Evolutionary conservation across 768 basidiomycete species (phyloP), one percentile per base, ranked within the genome.

Genomic region (Suillus cothurnatus): DNA sequence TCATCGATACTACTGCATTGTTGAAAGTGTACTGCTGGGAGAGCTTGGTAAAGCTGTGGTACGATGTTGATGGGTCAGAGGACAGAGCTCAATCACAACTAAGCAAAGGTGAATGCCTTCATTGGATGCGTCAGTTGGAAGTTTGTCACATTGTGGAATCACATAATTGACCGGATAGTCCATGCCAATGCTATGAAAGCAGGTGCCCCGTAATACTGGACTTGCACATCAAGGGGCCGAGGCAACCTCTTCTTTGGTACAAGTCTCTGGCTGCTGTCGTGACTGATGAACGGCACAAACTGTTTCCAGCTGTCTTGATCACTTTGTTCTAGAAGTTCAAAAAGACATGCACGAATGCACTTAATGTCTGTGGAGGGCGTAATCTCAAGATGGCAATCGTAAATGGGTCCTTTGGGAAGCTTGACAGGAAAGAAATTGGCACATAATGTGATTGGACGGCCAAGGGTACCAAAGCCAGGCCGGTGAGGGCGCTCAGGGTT

Each of bases 341-440:
- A 82, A 56, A 86, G 72, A 14, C 84, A 74, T 11, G 73, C 67
- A 62, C 73, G 77, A 57, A 85, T 75, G 23, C 80, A 75, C 64
- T 73, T 80, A 61, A 79, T 68, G 52, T 75, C 67, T 0, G 75
- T 76, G n/a, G 52, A 70, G 21, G 83, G 84, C 2, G 71, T 59
- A 8, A 83, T 69, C 0, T 74, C 69, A 64, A 84, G 74, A 39
- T 79, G 78, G 66, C 86, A 86, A 66, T 86, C 85, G 61, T 78
- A 78, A 4, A 86, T 64, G 23, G 77, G 67, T 0, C 73, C 76
- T 62, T 78, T 79, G 1, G 81, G 77, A 43, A 85, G 75, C 28
- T 71, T 75, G 62, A 85, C 70, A 0, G 84, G 65, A 68, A 86
- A 86, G 70, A 85, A 85, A 65, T 86, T 86, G 41, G 84, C 73